phyloP scores from a whole-genome alignment of 257 asterid genomes.

The Nicotiana paniculata region DNA sequence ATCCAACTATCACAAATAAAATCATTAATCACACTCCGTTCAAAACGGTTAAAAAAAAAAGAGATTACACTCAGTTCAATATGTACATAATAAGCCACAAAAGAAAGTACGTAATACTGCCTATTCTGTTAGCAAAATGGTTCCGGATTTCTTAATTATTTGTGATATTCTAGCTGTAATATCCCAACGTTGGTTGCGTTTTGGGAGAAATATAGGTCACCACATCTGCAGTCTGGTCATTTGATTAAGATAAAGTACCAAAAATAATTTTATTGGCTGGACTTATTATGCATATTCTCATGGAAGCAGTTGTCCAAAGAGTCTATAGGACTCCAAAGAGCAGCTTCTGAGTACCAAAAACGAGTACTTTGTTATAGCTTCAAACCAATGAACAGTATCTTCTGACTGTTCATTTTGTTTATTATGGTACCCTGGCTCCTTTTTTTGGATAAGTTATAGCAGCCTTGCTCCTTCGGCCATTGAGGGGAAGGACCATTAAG shows the following conservation, averaged over 20 bases:
- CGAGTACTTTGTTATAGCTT: background rate
- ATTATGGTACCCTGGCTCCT: background rate
- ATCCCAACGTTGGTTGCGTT: background rate
- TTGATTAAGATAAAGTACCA: background rate
- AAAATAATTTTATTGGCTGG: background rate
- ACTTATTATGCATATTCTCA: background rate
- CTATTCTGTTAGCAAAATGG: background rate
- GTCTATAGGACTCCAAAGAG: background rate
- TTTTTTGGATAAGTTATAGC: background rate
- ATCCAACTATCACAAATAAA: background rate
- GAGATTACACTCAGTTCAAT: too few species aligned
- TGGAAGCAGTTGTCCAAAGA: background rate
- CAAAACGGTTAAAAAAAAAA: background rate
- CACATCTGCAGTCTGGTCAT: background rate
- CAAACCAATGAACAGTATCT: background rate
- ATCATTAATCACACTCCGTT: background rate
- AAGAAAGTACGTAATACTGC: background rate
- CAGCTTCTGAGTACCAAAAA: background rate
- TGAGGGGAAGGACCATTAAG: background rate
- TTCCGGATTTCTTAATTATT: background rate
- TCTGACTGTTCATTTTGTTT: background rate
- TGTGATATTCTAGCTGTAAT: background rate
- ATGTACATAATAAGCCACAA: too few species aligned
- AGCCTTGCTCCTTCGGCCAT: background rate
- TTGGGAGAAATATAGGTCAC: background rate